Percentiles rank a stretch among this genome's conserved stretches.
phyloP scores from a whole-genome alignment of 768 basidiomycete species.

The Piloderma croceum region DNA sequence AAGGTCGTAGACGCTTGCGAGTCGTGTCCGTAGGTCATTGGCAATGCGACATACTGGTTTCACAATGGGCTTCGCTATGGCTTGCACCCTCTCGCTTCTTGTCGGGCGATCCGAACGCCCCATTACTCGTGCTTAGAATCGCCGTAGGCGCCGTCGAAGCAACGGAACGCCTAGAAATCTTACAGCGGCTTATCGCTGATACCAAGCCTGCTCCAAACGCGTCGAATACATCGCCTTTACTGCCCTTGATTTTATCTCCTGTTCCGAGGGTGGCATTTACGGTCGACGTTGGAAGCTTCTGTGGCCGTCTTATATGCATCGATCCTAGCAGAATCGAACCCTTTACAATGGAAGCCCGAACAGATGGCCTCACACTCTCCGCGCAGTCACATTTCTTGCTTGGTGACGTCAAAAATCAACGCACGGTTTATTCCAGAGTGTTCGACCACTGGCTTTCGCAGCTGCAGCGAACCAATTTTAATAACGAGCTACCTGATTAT shows the following conservation, averaged over 20 bases:
- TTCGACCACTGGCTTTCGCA: constrained; percentile 11
- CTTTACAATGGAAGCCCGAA: constrained; percentile 51
- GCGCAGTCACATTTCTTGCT: constrained; percentile 37
- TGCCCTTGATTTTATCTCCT: constrained; percentile 28
- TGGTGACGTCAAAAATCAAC: too few relatives aligned
- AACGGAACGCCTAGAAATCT: constrained; percentile 48
- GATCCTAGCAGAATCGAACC: constrained; percentile 39
- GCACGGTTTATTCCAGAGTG: too few relatives aligned
- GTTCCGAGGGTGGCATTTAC: constrained; percentile 49
- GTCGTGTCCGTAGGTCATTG: constrained; percentile 38
- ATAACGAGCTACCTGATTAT: constrained; percentile 26
- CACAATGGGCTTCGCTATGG: constrained; percentile 62
- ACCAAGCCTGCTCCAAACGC: constrained; percentile 15
- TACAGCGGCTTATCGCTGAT: constrained; percentile 36
- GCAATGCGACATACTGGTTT: constrained; percentile 37
- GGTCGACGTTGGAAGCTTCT: constrained; percentile 44
- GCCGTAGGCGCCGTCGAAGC: constrained; percentile 42
- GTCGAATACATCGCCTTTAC: constrained; percentile 14
- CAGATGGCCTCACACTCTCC: constrained; percentile 44
- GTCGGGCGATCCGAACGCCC: constrained; percentile 51
- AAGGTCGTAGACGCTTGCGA: constrained; percentile 36
- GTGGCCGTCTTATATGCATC: constrained; percentile 48
- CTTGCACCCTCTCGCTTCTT: constrained; percentile 45
- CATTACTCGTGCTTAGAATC: constrained; percentile 46
- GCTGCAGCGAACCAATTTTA: too few relatives aligned